These are phyloP conservation scores for Calonectria pauciramosa DNA, from an alignment of 2,329 filamentous ascomycete species.

Conservation along the genomic window DNA sequence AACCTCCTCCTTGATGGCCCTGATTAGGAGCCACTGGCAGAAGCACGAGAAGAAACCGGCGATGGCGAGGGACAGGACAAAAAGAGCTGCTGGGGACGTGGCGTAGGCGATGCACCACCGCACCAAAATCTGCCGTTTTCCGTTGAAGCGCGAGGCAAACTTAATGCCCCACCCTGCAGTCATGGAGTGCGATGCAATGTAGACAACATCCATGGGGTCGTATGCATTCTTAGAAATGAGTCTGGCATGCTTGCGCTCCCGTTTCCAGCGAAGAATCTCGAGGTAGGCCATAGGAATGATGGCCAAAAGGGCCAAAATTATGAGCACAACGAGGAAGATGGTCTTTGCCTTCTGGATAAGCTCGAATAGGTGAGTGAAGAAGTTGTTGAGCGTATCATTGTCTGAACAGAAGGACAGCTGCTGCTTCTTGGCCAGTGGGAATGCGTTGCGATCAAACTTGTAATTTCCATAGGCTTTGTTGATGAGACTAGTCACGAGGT, in stretches of 20 bases:
- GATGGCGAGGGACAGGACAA: conserved; percentile 85
- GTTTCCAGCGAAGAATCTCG: conserved; percentile 83
- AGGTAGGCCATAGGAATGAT: conserved; percentile 85
- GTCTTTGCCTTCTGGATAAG: conserved; percentile 78
- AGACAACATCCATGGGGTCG: conserved; percentile 89
- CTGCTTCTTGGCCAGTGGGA: conserved; percentile 88
- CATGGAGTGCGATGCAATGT: conserved; percentile 86
- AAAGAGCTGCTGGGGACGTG: conserved; percentile 88
- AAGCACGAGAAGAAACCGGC: conserved; percentile 87
- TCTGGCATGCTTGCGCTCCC: conserved; percentile 77
- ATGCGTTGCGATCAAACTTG: conserved; percentile 81
- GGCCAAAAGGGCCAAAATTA: conserved; percentile 77
- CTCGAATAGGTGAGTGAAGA: conserved; percentile 81
- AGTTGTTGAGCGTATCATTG: conserved; percentile 84
- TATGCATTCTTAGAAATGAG: conserved; percentile 75
- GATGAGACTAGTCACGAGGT: conserved; percentile 81
- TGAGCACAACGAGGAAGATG: conserved; percentile 81
- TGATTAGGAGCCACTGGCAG: conserved; percentile 85
- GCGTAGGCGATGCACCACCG: conserved; percentile 90
- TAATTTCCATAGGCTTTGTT: conserved; percentile 80
- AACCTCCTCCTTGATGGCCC: conserved; percentile 79
- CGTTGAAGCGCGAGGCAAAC: conserved; percentile 74
- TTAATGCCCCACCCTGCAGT: conserved; percentile 81
- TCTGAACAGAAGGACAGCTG: conserved; percentile 89
- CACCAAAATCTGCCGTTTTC: conserved; percentile 77